These are phyloP conservation scores for Neurospora tetrasperma DNA, from an alignment of 495 filamentous ascomycete species.

Conservation along the genomic window DNA sequence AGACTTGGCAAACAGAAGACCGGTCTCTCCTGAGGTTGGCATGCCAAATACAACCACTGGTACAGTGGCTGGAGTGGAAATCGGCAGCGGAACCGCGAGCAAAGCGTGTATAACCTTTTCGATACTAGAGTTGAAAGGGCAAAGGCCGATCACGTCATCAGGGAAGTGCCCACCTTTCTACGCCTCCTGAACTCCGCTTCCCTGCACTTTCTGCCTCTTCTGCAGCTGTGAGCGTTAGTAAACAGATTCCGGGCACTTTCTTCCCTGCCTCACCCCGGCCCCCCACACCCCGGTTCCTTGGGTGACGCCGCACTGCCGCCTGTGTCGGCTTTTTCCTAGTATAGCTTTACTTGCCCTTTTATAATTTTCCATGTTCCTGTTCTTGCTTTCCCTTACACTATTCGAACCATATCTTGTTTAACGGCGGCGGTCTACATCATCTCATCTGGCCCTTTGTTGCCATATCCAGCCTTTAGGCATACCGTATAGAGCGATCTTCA, in stretches of 20 bases:
- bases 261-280: background rate
- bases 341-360: background rate
- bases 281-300: background rate
- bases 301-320: background rate
- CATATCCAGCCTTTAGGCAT: background rate
- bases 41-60: background rate
- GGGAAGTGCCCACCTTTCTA: background rate
- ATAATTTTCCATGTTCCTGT: background rate
- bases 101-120: background rate
- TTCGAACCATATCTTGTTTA: background rate
- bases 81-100: background rate
- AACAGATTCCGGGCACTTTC: background rate
- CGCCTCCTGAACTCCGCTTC: constrained; percentile 1
- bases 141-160: constrained; percentile 1
- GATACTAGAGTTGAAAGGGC: background rate
- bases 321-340: background rate
- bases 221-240: background rate
- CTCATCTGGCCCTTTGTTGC: background rate
- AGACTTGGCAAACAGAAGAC: background rate
- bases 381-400: background rate
- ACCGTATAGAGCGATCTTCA: background rate
- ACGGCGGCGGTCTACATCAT: background rate
- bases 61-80: background rate
- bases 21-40: background rate
- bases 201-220: background rate